Evolutionary conservation across 306 rosid genomes (phyloP).

Genomic region (Oxytropis ochrocephala): DNA sequence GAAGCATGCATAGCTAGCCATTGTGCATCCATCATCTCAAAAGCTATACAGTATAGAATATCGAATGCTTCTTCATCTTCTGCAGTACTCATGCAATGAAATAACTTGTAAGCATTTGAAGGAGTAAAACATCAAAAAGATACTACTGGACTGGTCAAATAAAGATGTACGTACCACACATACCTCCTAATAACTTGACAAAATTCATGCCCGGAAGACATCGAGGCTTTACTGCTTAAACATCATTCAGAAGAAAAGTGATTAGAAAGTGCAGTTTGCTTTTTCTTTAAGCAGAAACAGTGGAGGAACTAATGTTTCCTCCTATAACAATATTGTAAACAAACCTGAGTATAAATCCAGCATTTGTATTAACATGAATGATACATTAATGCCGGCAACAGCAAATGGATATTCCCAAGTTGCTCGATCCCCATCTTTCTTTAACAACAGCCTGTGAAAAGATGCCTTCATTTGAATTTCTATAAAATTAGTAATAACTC

Average conservation of each 20-base stretch:
- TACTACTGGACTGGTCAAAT: neutral
- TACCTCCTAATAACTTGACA: slow-evolving; percentile 80
- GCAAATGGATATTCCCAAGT: slow-evolving; percentile 97
- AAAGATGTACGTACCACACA: slow-evolving; percentile 5
- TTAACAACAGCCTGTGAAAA: slow-evolving; percentile 76
- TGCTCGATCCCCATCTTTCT: slow-evolving; percentile 78
- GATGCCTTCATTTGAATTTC: slow-evolving; percentile 86
- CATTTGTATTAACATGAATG: slow-evolving; percentile 88
- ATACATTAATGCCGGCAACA: slow-evolving; percentile 86
- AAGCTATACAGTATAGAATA: slow-evolving; percentile 71
- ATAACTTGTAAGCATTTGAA: slow-evolving; percentile 2
- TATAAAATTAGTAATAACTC: slow-evolving; percentile 55
- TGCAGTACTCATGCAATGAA: slow-evolving; percentile 27
- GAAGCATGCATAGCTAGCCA: slow-evolving; percentile 96
- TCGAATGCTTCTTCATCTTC: slow-evolving; percentile 89
- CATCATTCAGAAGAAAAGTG: neutral
- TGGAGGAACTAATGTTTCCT: neutral
- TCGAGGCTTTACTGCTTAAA: slow-evolving; percentile 64
- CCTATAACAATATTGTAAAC: neutral
- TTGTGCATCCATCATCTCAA: slow-evolving; percentile 94
- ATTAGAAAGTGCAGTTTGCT: neutral
- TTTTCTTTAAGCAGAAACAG: neutral
- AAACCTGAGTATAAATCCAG: slow-evolving; percentile 74
- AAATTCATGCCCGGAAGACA: slow-evolving; percentile 80
- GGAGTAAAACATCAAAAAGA: neutral